Percentiles rank a stretch among this genome's conserved stretches.
Evolutionary conservation across 2,329 filamentous ascomycete species (phyloP).

Genomic region (Xylaria sp.): DNA sequence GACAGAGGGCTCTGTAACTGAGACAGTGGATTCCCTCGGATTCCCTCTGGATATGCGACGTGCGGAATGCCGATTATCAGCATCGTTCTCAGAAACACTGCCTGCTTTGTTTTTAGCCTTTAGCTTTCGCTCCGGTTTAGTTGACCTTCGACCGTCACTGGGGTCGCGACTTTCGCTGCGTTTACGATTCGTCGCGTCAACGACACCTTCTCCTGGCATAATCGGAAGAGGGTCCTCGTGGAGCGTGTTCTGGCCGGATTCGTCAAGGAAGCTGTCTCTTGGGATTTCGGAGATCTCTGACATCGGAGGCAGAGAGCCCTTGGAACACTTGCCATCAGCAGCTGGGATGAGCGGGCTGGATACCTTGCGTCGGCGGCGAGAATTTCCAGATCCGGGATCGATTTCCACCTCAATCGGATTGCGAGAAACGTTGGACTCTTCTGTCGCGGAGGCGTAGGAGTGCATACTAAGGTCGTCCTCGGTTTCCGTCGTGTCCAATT

Average conservation of each 20-base stretch:
- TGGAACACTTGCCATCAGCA: slow-evolving; percentile 51
- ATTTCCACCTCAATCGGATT: slow-evolving; percentile 90
- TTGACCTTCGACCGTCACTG: slow-evolving; percentile 33
- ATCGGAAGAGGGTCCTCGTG: slow-evolving; percentile 28
- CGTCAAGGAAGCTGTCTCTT: slow-evolving; percentile 56
- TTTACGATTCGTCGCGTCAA: slow-evolving; percentile 42
- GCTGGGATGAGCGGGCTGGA: slow-evolving; percentile 63
- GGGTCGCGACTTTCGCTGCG: slow-evolving; percentile 41
- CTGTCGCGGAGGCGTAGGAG: slow-evolving; percentile 72
- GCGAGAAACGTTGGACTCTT: slow-evolving; percentile 70
- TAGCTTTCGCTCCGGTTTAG: slow-evolving; percentile 46
- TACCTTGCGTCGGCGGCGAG: slow-evolving; percentile 50
- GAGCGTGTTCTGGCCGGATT: slow-evolving; percentile 37
- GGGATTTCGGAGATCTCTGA: slow-evolving; percentile 83
- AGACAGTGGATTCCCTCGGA: slow-evolving; percentile 49
- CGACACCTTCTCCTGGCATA: slow-evolving; percentile 35
- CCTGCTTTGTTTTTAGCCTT: slow-evolving; percentile 47
- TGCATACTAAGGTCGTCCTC: slow-evolving; percentile 63
- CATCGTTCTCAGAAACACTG: slow-evolving; percentile 44
- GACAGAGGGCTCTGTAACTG: slow-evolving; percentile 49
- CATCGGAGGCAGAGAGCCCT: slow-evolving; percentile 54
- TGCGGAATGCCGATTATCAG: slow-evolving; percentile 42
- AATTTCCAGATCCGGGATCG: slow-evolving; percentile 47
- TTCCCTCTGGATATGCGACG: slow-evolving; percentile 48
- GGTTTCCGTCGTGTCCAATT: slow-evolving; percentile 41